Evolutionary conservation across 2,329 filamentous ascomycete species (phyloP).

Genomic region (Fusarium pseudograminearum): DNA sequence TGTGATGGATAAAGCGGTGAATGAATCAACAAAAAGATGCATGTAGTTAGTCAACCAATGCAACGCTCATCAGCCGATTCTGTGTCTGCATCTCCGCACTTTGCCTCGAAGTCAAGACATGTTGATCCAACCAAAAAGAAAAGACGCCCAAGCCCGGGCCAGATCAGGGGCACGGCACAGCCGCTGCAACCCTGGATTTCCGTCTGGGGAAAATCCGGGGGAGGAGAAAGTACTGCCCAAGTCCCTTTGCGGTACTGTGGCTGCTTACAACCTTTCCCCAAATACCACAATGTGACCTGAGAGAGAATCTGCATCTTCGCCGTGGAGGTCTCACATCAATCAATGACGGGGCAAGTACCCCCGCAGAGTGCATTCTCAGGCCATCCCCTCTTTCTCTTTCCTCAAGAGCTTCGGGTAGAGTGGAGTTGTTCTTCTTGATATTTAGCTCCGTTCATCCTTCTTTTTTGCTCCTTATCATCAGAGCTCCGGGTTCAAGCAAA

Average conservation of each 20-base stretch:
- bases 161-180: constrained; percentile 23
- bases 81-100: constrained; percentile 26
- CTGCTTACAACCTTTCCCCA: constrained; percentile 20
- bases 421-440: constrained; percentile 29
- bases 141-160: neutral
- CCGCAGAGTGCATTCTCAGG: constrained; percentile 8
- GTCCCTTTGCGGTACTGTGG: constrained; percentile 27
- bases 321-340: constrained; percentile 26
- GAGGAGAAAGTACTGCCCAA: constrained; percentile 18
- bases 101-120: constrained; percentile 21
- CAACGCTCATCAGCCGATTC: constrained; percentile 39
- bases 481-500: constrained; percentile 11
- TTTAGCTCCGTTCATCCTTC: constrained; percentile 15
- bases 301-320: neutral
- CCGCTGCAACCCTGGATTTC: constrained; percentile 8
- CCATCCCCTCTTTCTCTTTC: constrained; percentile 8
- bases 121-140: constrained; percentile 29
- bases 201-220: constrained; percentile 40
- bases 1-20: constrained; percentile 13
- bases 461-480: neutral
- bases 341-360: constrained; percentile 39
- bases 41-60: constrained; percentile 23
- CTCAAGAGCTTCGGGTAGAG: constrained; percentile 20
- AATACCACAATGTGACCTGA: constrained; percentile 32
- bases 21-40: neutral